A percentile compares a stretch with the other conserved stretches of the same genome.
Conservation (phyloP, 2,329 filamentous ascomycete genomes). For the Berkeleyomyces rouxiae region DNA sequence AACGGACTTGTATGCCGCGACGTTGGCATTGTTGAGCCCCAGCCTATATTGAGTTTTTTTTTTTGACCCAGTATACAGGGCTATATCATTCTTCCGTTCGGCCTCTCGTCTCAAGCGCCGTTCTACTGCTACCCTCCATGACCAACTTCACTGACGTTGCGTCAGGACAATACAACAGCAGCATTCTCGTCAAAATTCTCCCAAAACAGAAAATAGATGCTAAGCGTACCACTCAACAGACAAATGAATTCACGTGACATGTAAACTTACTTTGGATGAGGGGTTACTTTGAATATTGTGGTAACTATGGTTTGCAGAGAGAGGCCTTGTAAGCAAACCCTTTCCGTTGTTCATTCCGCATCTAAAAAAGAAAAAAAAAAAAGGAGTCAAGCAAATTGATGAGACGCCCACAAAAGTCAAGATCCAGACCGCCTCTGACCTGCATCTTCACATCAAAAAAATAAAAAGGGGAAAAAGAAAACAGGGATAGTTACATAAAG, state of each 20-base stretch:
- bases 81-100: background rate
- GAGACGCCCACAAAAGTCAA: background rate
- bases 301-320: too few species aligned
- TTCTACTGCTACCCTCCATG: background rate
- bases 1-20: too few species aligned
- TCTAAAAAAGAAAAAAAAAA: background rate
- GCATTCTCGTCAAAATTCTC: background rate
- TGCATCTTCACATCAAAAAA: background rate
- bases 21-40: background rate
- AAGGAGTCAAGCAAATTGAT: background rate
- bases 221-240: background rate
- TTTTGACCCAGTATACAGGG: background rate
- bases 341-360: background rate
- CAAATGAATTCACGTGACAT: background rate
- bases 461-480: background rate
- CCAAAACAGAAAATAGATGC: background rate
- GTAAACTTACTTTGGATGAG: too few species aligned
- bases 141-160: background rate
- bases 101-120: background rate
- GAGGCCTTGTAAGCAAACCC: background rate
- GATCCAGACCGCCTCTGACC: background rate
- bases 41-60: too few species aligned
- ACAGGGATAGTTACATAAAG: background rate
- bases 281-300: too few species aligned
- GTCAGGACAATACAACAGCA: background rate